Evolutionary conservation across 139 green algal species (phyloP).

Genomic region (Zygnema cylindricum): DNA sequence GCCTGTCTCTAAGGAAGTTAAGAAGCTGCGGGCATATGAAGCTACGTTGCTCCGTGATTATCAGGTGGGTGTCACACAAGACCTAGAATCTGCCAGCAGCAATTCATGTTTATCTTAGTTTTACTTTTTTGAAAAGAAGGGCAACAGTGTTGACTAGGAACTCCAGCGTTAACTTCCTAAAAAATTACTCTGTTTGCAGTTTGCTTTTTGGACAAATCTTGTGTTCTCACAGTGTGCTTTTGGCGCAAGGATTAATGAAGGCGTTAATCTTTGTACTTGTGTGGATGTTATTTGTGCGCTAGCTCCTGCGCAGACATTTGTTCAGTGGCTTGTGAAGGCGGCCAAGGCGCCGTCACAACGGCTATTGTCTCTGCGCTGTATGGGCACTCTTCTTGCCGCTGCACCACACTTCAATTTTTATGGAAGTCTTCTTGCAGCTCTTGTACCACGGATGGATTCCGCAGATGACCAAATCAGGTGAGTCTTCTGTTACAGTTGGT

Average conservation of each 20-base stretch:
- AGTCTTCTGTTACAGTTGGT: background rate
- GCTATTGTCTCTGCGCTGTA: slow-evolving; percentile 77
- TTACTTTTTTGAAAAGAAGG: too few relatives aligned
- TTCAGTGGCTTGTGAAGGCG: slow-evolving; percentile 41
- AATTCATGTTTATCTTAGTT: too few relatives aligned
- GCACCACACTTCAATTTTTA: slow-evolving; percentile 89
- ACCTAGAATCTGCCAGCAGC: too few relatives aligned
- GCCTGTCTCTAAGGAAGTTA: slow-evolving; percentile 85
- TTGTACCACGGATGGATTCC: slow-evolving; percentile 76
- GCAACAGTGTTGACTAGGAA: too few relatives aligned
- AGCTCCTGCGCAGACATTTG: slow-evolving; percentile 34
- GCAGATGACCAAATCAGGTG: slow-evolving; percentile 59
- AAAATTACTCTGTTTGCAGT: too few relatives aligned
- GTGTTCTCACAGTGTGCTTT: too few relatives aligned
- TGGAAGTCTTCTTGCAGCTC: slow-evolving; percentile 63
- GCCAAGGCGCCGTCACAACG: slow-evolving; percentile 34
- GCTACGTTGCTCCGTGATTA: slow-evolving; percentile 79
- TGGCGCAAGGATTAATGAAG: too few relatives aligned
- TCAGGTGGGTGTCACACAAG: slow-evolving; percentile 63
- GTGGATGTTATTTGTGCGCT: slow-evolving; percentile 15
- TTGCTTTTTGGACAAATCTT: too few relatives aligned
- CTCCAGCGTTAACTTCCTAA: too few relatives aligned
- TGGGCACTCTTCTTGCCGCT: slow-evolving; percentile 74
- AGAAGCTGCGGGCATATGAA: slow-evolving; percentile 80
- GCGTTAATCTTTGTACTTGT: too few relatives aligned